Evolutionary conservation across 495 filamentous ascomycete genomes (phyloP).

Genomic region (Xylaria grammica): DNA sequence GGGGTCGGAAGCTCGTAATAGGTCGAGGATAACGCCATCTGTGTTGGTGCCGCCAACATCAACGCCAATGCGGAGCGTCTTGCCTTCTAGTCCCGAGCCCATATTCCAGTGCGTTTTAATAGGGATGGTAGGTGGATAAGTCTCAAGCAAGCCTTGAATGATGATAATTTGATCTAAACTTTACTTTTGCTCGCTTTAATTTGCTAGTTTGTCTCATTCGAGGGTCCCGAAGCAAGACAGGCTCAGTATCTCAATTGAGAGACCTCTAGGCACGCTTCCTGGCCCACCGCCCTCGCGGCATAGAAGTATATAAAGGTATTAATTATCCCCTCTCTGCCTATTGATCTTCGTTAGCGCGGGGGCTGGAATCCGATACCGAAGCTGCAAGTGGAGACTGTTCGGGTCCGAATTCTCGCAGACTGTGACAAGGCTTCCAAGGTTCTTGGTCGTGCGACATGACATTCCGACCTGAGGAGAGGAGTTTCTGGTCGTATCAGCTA

Average conservation of each 20-base stretch:
- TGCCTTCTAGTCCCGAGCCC: slow-evolving; percentile 25
- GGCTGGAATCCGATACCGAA: background rate
- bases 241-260: background rate
- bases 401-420: too few species aligned
- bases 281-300: background rate
- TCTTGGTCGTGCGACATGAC: too few species aligned
- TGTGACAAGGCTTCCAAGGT: too few species aligned
- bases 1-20: slow-evolving; percentile 39
- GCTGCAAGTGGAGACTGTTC: too few species aligned
- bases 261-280: background rate
- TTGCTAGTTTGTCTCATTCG: too few species aligned
- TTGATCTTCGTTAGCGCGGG: background rate
- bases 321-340: background rate
- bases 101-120: slow-evolving; percentile 23
- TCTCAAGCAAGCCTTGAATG: too few species aligned
- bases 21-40: slow-evolving; percentile 63
- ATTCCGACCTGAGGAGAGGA: too few species aligned
- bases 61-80: slow-evolving; percentile 47
- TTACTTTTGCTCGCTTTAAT: too few species aligned
- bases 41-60: slow-evolving; percentile 66
- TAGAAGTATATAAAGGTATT: slow-evolving; percentile 1
- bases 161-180: too few species aligned
- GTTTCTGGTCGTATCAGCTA: too few species aligned
- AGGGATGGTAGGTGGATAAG: background rate
- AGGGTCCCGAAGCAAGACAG: background rate